A percentile compares a stretch with the other conserved stretches of the same genome.
Conservation (phyloP, 495 filamentous ascomycete species). For the Mytilinidion resinicola region DNA sequence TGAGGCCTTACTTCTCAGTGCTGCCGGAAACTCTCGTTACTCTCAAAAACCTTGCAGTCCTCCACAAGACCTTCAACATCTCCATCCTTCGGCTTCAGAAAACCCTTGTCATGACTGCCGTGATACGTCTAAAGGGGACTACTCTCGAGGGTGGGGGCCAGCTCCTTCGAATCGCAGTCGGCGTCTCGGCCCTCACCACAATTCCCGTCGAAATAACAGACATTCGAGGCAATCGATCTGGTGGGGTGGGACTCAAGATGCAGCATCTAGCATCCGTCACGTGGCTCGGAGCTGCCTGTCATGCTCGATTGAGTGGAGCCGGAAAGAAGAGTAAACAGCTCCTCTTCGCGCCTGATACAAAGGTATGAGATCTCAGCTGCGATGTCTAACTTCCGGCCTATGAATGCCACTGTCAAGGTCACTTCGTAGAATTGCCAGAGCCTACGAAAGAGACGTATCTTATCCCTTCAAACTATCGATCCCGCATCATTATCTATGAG, state of each 20-base stretch:
- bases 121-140: slow-evolving; percentile 26
- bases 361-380: slow-evolving; percentile 1
- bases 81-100: no score
- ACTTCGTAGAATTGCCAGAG: no score
- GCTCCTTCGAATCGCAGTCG: slow-evolving; percentile 65
- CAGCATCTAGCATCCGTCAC: slow-evolving; percentile 67
- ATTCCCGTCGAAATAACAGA: slow-evolving; percentile 59
- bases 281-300: slow-evolving; percentile 58
- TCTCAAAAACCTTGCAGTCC: no score
- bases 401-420: no score
- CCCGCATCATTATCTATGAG: no score
- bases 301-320: slow-evolving; percentile 51
- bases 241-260: slow-evolving; percentile 58
- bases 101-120: not conserved
- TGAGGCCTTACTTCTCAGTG: no score
- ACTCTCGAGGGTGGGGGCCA: slow-evolving; percentile 84
- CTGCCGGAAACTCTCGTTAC: no score
- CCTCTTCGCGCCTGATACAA: slow-evolving; percentile 30
- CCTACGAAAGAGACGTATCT: no score
- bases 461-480: no score
- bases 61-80: no score
- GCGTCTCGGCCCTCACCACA: slow-evolving; percentile 60
- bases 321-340: slow-evolving; percentile 38
- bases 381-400: no score
- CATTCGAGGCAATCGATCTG: slow-evolving; percentile 61